Percentiles rank a stretch among this genome's conserved stretches.
Conservation (phyloP, 2,329 filamentous ascomycete genomes). For the Chlorencoelia australis region DNA sequence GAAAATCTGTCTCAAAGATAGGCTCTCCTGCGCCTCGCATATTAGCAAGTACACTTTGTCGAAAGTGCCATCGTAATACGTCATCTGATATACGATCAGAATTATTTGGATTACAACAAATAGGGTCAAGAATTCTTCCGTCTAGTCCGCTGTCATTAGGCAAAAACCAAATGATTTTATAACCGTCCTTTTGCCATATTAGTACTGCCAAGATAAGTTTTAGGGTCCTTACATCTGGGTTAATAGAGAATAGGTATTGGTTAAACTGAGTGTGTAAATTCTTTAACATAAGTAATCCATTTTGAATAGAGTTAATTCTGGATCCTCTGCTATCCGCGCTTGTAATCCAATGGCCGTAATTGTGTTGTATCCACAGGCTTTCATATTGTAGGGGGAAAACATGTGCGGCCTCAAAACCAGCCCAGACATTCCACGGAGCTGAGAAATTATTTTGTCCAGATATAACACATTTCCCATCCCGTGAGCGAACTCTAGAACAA, state of each 20-base stretch:
- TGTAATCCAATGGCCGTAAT: conserved; percentile 10
- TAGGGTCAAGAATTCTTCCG: conserved; percentile 5
- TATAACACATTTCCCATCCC: conserved; percentile 17
- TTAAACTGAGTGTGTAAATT: conserved; percentile 4
- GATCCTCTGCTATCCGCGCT: conserved; percentile 4
- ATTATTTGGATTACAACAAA: conserved; percentile 4
- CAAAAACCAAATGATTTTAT: conserved; percentile 5
- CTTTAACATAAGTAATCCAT: conserved; percentile 17
- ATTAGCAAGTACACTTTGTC: conserved; percentile 22
- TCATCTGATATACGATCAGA: conserved; percentile 13
- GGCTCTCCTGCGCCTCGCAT: conserved; percentile 23
- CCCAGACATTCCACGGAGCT: conserved; percentile 14
- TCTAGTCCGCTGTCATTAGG: background rate
- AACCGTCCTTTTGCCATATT: conserved; percentile 4
- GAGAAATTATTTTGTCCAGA: conserved; percentile 4
- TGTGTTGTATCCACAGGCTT: conserved; percentile 14
- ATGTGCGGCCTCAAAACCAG: conserved; percentile 20
- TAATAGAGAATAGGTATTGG: conserved; percentile 3
- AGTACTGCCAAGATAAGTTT: background rate
- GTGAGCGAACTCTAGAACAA: conserved; percentile 14
- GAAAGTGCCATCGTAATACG: conserved; percentile 22
- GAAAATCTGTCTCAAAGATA: conserved; percentile 19
- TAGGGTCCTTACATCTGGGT: conserved; percentile 5
- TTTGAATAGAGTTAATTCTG: conserved; percentile 22
- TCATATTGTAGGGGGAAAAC: conserved; percentile 23